Evolutionary conservation across 1,284 basidiomycete genomes (phyloP), one percentile per base, ranked within the genome.

Genomic region (Sanguinoderma infundibulare): DNA sequence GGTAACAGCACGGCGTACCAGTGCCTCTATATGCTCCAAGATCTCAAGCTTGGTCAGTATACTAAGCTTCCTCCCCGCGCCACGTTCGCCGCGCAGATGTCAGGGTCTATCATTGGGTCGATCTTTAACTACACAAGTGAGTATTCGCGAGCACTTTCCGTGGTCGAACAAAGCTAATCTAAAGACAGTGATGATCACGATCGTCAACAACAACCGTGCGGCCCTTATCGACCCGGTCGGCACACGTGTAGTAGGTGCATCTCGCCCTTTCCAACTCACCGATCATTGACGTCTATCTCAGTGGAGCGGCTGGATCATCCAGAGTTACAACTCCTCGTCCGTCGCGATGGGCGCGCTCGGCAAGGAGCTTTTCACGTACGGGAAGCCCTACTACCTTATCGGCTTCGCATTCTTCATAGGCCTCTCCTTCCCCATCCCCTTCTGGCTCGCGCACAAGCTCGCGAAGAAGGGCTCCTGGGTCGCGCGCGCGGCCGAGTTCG

Each of bases 1-100:
- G 82, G 83, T 8, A 81, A 82, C 69, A 87, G 84, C 67, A 86
- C 87, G 70, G 83, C 85, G 53, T 85, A 84, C 63, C 81, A 84
- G 70, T 83, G 84, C n/a, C 70, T 87, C 12, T 82, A 78, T 64
- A 79, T 86, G 83, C 62, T 85, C 73, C 73, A 85, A 79, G 73
- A 87, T 67, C 75, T 65, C 12, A 88, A 89, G 70, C 80, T 89
- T 7, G 85, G 82, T 15, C 87, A 88, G 67, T 89, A 84, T 68
- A 80, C 78, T n/a, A 84, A 84, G 67, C 69, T 84, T 24, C 81
- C 81, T 14, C 83, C 81, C 1, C 71, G 80, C 12, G 66, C 73
- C n/a, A 82, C 81, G 7, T 84, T 84, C 63, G 73, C 70, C 6
- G 78, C 79, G 9, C 84, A 85, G 70, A 77, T 84, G 70, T 69